Evolutionary conservation across 768 basidiomycete species (phyloP), one percentile per base, ranked within the genome.

Genomic region (Suillus hirtellus): DNA sequence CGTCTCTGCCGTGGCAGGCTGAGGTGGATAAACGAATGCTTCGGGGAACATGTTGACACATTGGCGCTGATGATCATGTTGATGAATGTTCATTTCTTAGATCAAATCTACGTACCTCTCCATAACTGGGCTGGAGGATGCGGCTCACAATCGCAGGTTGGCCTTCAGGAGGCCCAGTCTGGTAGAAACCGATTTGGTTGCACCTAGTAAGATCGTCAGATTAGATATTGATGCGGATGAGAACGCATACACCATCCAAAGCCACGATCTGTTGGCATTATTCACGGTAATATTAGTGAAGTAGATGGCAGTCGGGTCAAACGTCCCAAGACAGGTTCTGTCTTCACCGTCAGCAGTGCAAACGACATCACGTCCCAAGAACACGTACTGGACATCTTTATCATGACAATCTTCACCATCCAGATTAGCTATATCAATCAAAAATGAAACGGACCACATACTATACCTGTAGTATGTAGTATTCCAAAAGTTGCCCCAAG

Each of bases 41-140:
- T 79, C 77, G 0, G 87, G 83, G 78, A 89, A 90, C 83, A 85
- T 84, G 64, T 82, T 77, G 63, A 83, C 82, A 72, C 89, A 90
- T 83, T 86, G 87, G 21, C 89, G 81, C 87, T 89, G 67, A 60
- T 60, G 12, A 19, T 31, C 1, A 6, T 24, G 53, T 6, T 46
- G 17, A 34, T 31, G 42, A 9, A 60, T 19, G 8, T 65, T 21
- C 15, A n/a, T 15, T 9, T 38, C 1, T 24, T 3, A 9, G 9
- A 56, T 24, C n/a, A 10, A 38, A 17, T 15, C 1, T 38, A 11
- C 65, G 31, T 38, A 77, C 77, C 68, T 77, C 74, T 0, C 44
- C 38, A 27, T 74, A 78, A 1, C 60, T 54, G 17, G 75, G 74
- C 8, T 73, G 67, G 24, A 79, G 10, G 40, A 79, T 72, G 5